Evolutionary conservation across 306 rosid genomes (phyloP).

Genomic region (Senna tora): DNA sequence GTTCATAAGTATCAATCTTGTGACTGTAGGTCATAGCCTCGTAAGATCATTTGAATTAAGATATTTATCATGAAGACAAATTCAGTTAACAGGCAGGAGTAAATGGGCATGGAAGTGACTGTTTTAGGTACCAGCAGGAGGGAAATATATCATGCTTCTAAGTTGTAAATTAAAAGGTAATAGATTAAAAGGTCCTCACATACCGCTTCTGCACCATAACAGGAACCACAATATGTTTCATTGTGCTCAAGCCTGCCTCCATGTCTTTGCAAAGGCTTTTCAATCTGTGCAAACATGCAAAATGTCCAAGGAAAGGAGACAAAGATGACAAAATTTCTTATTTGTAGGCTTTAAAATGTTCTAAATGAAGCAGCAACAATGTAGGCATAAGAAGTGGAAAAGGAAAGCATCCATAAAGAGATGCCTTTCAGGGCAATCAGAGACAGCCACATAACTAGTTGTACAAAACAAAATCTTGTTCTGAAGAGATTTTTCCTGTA

Average conservation of each 20-base stretch:
- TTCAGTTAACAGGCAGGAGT: not conserved
- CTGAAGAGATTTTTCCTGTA: not conserved
- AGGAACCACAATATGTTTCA: slow-evolving; percentile 98
- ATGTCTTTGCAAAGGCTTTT: slow-evolving; percentile 89
- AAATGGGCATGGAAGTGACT: slow-evolving; percentile 24
- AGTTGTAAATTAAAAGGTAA: slow-evolving; percentile 22
- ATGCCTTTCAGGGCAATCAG: not conserved
- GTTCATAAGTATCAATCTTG: slow-evolving; percentile 1
- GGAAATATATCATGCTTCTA: slow-evolving; percentile 9
- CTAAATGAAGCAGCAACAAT: slow-evolving; percentile 13
- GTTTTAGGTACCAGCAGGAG: not conserved
- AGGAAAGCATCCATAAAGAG: slow-evolving; percentile 13
- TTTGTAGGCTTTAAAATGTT: not conserved
- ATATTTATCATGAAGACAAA: slow-evolving; percentile 21
- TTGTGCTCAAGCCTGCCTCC: slow-evolving; percentile 99
- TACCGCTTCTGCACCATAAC: slow-evolving; percentile 93
- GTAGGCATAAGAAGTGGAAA: slow-evolving; percentile 12
- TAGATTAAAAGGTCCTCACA: slow-evolving; percentile 30
- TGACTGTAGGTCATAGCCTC: too few relatives aligned
- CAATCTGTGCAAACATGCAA: slow-evolving; percentile 64
- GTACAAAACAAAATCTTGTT: slow-evolving; percentile 1
- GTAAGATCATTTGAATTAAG: slow-evolving; percentile 20
- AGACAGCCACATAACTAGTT: not conserved
- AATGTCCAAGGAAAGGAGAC: slow-evolving; percentile 21
- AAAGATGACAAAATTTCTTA: slow-evolving; percentile 16